Evolutionary conservation across 2,329 filamentous ascomycete genomes (phyloP).

Genomic region (Talaromyces sp.): DNA sequence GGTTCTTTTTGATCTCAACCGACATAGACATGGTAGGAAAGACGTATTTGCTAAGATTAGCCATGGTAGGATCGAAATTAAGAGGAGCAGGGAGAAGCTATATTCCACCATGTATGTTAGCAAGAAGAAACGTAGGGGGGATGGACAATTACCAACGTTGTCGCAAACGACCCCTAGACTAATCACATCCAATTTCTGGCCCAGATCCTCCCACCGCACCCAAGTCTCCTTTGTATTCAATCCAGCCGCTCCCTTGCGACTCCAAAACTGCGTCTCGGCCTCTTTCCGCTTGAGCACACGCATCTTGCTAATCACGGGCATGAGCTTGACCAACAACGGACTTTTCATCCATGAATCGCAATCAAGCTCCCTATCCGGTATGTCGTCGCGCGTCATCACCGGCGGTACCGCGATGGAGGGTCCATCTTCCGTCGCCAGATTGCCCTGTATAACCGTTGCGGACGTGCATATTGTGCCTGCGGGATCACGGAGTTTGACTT

Average conservation of each 20-base stretch:
- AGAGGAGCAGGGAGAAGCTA: slow-evolving; percentile 15
- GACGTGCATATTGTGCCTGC: slow-evolving; percentile 10
- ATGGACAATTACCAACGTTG: neutral
- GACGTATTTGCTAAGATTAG: slow-evolving; percentile 12
- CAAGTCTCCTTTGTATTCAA: slow-evolving; percentile 16
- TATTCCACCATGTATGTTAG: neutral
- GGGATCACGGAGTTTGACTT: slow-evolving; percentile 13
- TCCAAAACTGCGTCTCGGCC: slow-evolving; percentile 6
- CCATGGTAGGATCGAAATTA: slow-evolving; percentile 17
- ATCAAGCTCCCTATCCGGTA: slow-evolving; percentile 10
- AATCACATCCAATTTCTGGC: slow-evolving; percentile 15
- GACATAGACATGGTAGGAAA: slow-evolving; percentile 16
- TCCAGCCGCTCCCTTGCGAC: slow-evolving; percentile 2
- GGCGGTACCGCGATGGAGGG: slow-evolving; percentile 8
- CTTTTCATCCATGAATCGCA: neutral
- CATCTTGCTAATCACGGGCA: slow-evolving; percentile 13
- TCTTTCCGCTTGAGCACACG: slow-evolving; percentile 13
- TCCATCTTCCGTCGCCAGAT: slow-evolving; percentile 13
- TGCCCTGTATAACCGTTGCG: slow-evolving; percentile 15
- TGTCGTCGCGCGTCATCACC: slow-evolving; percentile 4
- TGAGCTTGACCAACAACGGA: slow-evolving; percentile 11
- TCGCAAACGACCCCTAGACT: slow-evolving; percentile 15
- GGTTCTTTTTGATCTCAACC: slow-evolving; percentile 14
- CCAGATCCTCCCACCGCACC: slow-evolving; percentile 9
- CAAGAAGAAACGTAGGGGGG: fast-evolving